Percentiles rank a stretch among this genome's conserved stretches.
Evolutionary conservation across 805 yeast species (phyloP).

Genomic region (Lipomyces sp.): DNA sequence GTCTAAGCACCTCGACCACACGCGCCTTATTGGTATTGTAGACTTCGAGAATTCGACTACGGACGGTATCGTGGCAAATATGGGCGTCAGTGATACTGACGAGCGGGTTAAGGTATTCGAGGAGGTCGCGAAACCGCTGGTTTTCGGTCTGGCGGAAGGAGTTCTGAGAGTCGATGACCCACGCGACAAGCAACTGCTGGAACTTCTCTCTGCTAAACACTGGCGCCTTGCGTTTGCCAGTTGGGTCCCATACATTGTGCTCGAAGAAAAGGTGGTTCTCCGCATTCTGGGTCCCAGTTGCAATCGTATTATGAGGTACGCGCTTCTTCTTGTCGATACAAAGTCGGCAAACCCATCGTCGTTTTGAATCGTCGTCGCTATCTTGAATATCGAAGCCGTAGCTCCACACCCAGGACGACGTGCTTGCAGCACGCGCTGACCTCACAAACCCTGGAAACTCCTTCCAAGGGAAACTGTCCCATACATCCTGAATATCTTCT

Average conservation of each 20-base stretch:
- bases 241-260: slow-evolving; percentile 8
- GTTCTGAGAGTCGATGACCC: slow-evolving; percentile 7
- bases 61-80: slow-evolving; percentile 7
- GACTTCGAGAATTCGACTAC: slow-evolving; percentile 5
- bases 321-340: slow-evolving; percentile 10
- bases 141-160: slow-evolving; percentile 3
- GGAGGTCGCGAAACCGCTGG: slow-evolving; percentile 4
- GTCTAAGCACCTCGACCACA: slow-evolving; percentile 6
- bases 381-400: slow-evolving; percentile 8
- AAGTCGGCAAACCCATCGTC: slow-evolving; percentile 7
- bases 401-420: slow-evolving; percentile 9
- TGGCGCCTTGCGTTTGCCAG: slow-evolving; percentile 7
- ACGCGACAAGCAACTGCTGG: slow-evolving; percentile 7
- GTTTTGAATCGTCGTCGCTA: slow-evolving; percentile 5
- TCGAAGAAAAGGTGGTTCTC: slow-evolving; percentile 8
- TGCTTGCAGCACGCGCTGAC: slow-evolving; percentile 4
- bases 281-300: slow-evolving; percentile 7
- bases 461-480: slow-evolving; percentile 6
- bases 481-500: slow-evolving; percentile 7
- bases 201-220: slow-evolving; percentile 10
- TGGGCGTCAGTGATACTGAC: neutral
- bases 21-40: slow-evolving; percentile 1
- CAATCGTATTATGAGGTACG: neutral
- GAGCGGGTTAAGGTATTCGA: slow-evolving; percentile 5
- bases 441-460: slow-evolving; percentile 6